phyloP scores from a whole-genome alignment of 208 protist species.

The Leptomonas pyrrhocoris region DNA sequence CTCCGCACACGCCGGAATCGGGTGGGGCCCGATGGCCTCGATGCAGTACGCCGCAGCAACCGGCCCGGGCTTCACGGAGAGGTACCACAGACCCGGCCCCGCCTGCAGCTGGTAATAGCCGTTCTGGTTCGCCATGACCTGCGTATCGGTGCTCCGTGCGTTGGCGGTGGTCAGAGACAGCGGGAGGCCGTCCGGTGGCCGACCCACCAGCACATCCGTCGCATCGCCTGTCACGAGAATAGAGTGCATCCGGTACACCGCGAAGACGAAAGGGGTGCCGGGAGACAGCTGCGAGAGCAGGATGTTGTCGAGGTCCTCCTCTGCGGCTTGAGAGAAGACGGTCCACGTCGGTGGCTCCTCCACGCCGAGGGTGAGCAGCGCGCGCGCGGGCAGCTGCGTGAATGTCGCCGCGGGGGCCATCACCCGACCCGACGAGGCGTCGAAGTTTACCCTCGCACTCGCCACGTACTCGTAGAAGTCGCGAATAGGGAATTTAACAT shows the following conservation, averaged over 20 bases:
- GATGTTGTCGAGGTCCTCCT: constrained; percentile 97
- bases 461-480: constrained; percentile 93
- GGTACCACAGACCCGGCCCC: constrained; percentile 85
- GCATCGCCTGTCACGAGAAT: constrained; percentile 85
- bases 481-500: constrained; percentile 83
- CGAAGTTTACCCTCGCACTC: constrained; percentile 63
- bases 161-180: constrained; percentile 60
- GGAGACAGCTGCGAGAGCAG: constrained; percentile 71
- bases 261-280: constrained; percentile 46
- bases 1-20: constrained; percentile 16
- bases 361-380: constrained; percentile 82
- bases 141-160: constrained; percentile 81
- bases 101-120: constrained; percentile 98
- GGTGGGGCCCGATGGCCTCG: constrained; percentile 28
- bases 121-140: constrained; percentile 95
- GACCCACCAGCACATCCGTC: constrained; percentile 31
- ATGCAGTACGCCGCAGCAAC: constrained; percentile 68
- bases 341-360: constrained; percentile 92
- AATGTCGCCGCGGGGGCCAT: constrained; percentile 61
- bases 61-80: constrained; percentile 72
- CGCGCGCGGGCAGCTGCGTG: constrained; percentile 45
- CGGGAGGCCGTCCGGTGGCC: constrained; percentile 73
- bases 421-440: constrained; percentile 54
- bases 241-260: constrained; percentile 89
- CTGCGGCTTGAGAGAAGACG: constrained; percentile 71